Base-by-base conservation (phyloP, 495 filamentous ascomycete genomes). In the Margaritispora aquatica region DNA sequence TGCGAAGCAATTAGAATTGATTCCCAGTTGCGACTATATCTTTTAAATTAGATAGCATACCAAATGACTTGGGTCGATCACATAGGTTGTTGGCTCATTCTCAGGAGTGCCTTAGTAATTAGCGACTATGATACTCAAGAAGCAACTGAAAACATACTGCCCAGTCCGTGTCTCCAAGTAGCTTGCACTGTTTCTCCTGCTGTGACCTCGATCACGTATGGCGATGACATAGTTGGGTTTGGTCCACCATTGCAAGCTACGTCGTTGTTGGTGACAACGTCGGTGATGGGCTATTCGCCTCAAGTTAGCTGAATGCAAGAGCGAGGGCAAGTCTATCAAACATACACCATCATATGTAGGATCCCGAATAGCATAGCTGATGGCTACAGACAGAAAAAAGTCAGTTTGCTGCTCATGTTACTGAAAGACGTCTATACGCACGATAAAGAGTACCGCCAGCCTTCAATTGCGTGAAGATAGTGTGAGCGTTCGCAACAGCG, bases 201-300 rank as follows among this genome's bases (percentile, higher is more conserved):
- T 20, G 66, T 66, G 24, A 81, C 78, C 10, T 73, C 71, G 54
- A 81, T 77, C 63, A 73, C 34, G 47, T 69, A 70, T 0, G 71
- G 62, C 7, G 68, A 69, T 13, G 75, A 26, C 0, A 62, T 70
- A 27, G 66, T 78, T 3, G 80, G 79, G 69, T 83, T 82, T 31
- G 80, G 77, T 9, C 73, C 69, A 20, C 80, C 80, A 62, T 83
- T 82, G 71, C 80, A 82, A 46, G 77, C 77, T 26, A 82, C 68
- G 29, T 75, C 69, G 59, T 73, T 69, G 21, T 77, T 74, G 13
- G 71, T 73, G 38, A 44, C 38, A 24, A 82, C 80, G 54, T 83
- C 76, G 21, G 70, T 75, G 61, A 82, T 81, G 17, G 80, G 80
- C 49, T 79, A n/a, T 44, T 15, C 38, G 8, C 7, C n/a, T n/a